These are phyloP conservation scores for Crithidia sp. DNA, from an alignment of 208 protist species.

Conservation along the genomic window DNA sequence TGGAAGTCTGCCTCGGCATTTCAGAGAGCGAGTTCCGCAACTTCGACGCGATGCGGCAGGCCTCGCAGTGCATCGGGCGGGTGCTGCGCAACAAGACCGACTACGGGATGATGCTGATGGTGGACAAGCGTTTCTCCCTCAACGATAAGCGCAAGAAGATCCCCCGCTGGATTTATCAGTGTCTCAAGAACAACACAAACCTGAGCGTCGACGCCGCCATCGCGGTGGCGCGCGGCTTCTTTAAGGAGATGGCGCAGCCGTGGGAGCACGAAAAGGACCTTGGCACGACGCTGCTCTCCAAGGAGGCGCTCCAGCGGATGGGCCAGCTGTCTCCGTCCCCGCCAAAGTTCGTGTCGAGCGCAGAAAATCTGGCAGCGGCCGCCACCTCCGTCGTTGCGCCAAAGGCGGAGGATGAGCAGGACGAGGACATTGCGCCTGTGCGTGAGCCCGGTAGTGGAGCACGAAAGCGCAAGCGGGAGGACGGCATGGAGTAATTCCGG, in stretches of 20 bases:
- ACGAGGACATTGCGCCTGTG: slow-evolving; percentile 43
- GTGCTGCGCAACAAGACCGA: slow-evolving; percentile 99
- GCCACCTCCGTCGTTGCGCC: not conserved
- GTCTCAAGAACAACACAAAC: slow-evolving; percentile 91
- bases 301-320: slow-evolving; percentile 44
- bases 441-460: slow-evolving; percentile 53
- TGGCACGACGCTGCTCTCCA: slow-evolving; percentile 83
- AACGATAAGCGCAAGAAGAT: slow-evolving; percentile 95
- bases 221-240: slow-evolving; percentile 87
- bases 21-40: slow-evolving; percentile 97
- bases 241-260: slow-evolving; percentile 96
- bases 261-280: slow-evolving; percentile 90
- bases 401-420: slow-evolving; percentile 20
- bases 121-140: slow-evolving; percentile 96
- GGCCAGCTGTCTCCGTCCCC: slow-evolving; percentile 41
- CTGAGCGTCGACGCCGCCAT: slow-evolving; percentile 91
- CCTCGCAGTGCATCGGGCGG: slow-evolving; percentile 99
- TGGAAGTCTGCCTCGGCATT: slow-evolving; percentile 96
- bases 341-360: slow-evolving; percentile 21
- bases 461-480: slow-evolving; percentile 35
- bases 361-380: not conserved
- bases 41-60: slow-evolving; percentile 98
- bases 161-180: slow-evolving; percentile 93
- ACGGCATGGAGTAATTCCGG: not conserved
- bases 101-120: slow-evolving; percentile 99